Conservation (phyloP, 805 yeast species). For the Middelhovenomyces tepae region DNA sequence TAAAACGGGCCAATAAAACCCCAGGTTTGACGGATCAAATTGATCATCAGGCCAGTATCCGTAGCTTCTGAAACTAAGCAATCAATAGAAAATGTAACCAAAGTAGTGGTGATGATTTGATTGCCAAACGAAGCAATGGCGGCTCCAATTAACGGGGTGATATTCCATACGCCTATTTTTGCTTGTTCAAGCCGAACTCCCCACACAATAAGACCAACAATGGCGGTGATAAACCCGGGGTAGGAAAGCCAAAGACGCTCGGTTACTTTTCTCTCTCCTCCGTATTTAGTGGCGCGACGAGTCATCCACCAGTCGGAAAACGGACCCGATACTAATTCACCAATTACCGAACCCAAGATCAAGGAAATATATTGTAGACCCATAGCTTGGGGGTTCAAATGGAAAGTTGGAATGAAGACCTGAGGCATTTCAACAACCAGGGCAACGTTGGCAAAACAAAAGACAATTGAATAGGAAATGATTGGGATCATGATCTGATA, state of each 20-base stretch:
- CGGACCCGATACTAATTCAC: slow-evolving; percentile 23
- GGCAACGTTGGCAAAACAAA: slow-evolving; percentile 21
- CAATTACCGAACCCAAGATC: slow-evolving; percentile 22
- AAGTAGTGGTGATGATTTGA: slow-evolving; percentile 22
- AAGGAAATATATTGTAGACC: slow-evolving; percentile 23
- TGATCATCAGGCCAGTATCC: slow-evolving; percentile 21
- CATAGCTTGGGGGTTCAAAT: slow-evolving; percentile 21
- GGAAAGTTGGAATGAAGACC: slow-evolving; percentile 17
- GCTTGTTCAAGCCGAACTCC: slow-evolving; percentile 18
- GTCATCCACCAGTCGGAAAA: slow-evolving; percentile 24
- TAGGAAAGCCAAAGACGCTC: slow-evolving; percentile 22
- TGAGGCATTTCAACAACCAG: slow-evolving; percentile 22
- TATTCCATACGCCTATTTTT: slow-evolving; percentile 17
- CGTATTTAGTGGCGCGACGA: slow-evolving; percentile 4
- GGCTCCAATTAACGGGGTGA: slow-evolving; percentile 22
- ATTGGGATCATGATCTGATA: slow-evolving; percentile 14
- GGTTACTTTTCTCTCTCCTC: slow-evolving; percentile 10
- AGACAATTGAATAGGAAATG: slow-evolving; percentile 20
- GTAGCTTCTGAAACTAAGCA: slow-evolving; percentile 14
- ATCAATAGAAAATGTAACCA: slow-evolving; percentile 23
- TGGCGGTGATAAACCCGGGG: slow-evolving; percentile 18
- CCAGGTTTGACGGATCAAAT: slow-evolving; percentile 19
- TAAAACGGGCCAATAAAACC: slow-evolving; percentile 27
- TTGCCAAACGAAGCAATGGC: slow-evolving; percentile 21
- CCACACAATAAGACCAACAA: slow-evolving; percentile 22